Conservation (phyloP, 2,329 filamentous ascomycete genomes). For the Fusarium tricinctum region DNA sequence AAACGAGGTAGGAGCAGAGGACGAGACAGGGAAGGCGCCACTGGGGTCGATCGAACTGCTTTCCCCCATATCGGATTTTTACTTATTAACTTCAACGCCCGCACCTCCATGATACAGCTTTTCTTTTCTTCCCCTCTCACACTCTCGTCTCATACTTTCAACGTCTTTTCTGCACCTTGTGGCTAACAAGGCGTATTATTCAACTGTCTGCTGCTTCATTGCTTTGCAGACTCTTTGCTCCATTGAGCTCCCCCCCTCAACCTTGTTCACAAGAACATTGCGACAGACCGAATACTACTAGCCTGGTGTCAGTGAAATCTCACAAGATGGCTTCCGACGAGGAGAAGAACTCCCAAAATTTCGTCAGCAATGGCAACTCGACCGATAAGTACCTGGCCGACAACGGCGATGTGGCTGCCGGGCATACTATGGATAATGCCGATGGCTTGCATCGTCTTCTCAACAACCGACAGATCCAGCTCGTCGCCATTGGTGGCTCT, state of each 20-base stretch:
- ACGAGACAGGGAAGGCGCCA: conserved; percentile 16
- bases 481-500: conserved; percentile 71
- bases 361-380: conserved; percentile 47
- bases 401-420: conserved; percentile 46
- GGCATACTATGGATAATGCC: conserved; percentile 51
- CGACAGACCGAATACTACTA: conserved; percentile 14
- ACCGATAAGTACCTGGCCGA: conserved; percentile 41
- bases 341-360: conserved; percentile 50
- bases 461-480: conserved; percentile 69
- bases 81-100: conserved; percentile 41
- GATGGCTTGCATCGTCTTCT: conserved; percentile 63
- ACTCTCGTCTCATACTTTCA: conserved; percentile 11
- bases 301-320: conserved; percentile 17
- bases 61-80: conserved; percentile 35
- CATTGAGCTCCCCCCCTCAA: conserved; percentile 35
- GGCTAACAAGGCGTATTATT: conserved; percentile 23
- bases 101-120: conserved; percentile 5
- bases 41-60: conserved; percentile 23
- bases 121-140: conserved; percentile 4
- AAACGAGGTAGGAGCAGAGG: neutral
- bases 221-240: conserved; percentile 37
- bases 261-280: conserved; percentile 12
- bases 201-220: conserved; percentile 44
- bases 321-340: conserved; percentile 47
- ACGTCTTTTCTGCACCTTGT: conserved; percentile 20